phyloP scores from a whole-genome alignment of 306 rosid species.

The Sindora glabra region DNA sequence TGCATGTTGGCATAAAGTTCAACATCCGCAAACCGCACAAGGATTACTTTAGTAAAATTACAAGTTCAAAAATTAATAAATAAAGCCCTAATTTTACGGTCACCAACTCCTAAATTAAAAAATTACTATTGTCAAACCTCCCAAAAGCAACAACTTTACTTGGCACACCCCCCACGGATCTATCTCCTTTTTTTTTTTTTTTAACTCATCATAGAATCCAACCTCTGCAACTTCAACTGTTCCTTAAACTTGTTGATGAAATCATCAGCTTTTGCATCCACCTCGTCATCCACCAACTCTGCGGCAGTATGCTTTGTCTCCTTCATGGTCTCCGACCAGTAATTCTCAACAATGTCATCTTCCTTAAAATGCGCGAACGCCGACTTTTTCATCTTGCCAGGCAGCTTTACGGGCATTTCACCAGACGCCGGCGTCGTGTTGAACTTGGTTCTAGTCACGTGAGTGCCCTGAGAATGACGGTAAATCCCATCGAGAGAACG shows the following conservation, averaged over 20 bases:
- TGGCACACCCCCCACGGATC: slow-evolving; percentile 31
- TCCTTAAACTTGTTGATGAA: slow-evolving; percentile 84
- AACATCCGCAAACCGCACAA: neutral
- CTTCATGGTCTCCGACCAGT: slow-evolving; percentile 60
- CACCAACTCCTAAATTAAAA: slow-evolving; percentile 12
- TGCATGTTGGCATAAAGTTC: neutral
- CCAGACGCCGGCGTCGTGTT: slow-evolving; percentile 68
- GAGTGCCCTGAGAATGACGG: slow-evolving; percentile 33
- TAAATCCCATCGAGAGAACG: slow-evolving; percentile 48
- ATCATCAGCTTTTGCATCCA: slow-evolving; percentile 76
- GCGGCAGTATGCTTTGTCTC: slow-evolving; percentile 25
- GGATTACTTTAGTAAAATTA: neutral
- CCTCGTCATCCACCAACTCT: slow-evolving; percentile 39
- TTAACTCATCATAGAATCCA: slow-evolving; percentile 55
- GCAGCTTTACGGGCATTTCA: slow-evolving; percentile 42
- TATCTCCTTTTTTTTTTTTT: too few species aligned
- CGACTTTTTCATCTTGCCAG: slow-evolving; percentile 73
- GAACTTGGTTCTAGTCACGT: slow-evolving; percentile 33
- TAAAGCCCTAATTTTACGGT: slow-evolving; percentile 7
- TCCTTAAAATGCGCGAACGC: slow-evolving; percentile 55
- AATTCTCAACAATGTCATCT: slow-evolving; percentile 48
- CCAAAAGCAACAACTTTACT: slow-evolving; percentile 1
- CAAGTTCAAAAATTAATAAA: neutral
- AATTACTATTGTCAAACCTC: neutral
- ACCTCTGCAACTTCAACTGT: slow-evolving; percentile 73